Conservation (phyloP, 352 stramenopile species). For the Pseudoperonospora humuli region DNA sequence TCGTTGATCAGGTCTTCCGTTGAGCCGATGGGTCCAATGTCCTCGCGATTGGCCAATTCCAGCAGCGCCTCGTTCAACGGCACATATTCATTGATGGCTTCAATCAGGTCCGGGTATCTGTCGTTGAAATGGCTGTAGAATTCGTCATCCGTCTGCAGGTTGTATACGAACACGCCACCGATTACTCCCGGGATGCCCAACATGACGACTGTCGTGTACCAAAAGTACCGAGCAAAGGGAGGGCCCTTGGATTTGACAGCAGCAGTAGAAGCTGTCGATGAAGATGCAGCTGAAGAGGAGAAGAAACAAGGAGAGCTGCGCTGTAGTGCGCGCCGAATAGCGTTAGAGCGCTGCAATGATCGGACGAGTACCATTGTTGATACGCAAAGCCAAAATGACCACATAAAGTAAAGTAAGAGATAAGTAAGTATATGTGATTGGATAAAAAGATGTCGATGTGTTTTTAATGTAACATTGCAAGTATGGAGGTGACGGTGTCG, state of each 20-base stretch:
- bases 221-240: slow-evolving; percentile 65
- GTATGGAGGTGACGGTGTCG: slow-evolving; percentile 35
- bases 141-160: slow-evolving; percentile 70
- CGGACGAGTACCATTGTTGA: slow-evolving; percentile 5
- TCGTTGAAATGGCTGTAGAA: slow-evolving; percentile 83
- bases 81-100: slow-evolving; percentile 55
- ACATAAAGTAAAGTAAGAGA: not conserved
- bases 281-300: slow-evolving; percentile 1
- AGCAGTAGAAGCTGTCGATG: not conserved
- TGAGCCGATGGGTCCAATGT: slow-evolving; percentile 56
- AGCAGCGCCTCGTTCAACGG: slow-evolving; percentile 40
- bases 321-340: not conserved
- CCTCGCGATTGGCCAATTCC: slow-evolving; percentile 44
- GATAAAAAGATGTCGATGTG: slow-evolving; percentile 1
- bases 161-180: slow-evolving; percentile 72
- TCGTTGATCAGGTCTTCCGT: slow-evolving; percentile 53
- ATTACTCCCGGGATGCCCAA: slow-evolving; percentile 60
- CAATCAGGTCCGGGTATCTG: slow-evolving; percentile 71
- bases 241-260: slow-evolving; percentile 15
- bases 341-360: slow-evolving; percentile 12
- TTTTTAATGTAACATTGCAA: slow-evolving; percentile 6
- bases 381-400: slow-evolving; percentile 2
- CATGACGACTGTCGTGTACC: slow-evolving; percentile 72
- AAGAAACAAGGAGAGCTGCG: slow-evolving; percentile 9
- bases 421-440: slow-evolving; percentile 2